A percentile compares a stretch with the other conserved stretches of the same genome.
Conservation (phyloP, 2,329 filamentous ascomycete genomes). For the Huntiella decipiens region DNA sequence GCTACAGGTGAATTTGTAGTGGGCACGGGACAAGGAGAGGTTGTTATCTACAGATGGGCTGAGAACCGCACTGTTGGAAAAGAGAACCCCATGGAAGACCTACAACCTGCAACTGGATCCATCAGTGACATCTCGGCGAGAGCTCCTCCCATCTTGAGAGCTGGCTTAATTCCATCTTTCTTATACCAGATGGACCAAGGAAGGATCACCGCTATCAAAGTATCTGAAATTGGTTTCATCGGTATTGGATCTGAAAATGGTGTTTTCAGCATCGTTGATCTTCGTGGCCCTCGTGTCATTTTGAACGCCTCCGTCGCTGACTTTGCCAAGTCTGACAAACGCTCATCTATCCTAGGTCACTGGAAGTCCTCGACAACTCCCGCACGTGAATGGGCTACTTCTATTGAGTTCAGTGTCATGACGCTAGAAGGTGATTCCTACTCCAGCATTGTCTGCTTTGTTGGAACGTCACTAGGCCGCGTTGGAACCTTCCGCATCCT, state of each 20-base stretch:
- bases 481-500: constrained; percentile 81
- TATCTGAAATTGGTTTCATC: constrained; percentile 87
- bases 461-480: constrained; percentile 71
- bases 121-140: constrained; percentile 57
- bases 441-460: constrained; percentile 82
- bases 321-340: constrained; percentile 58
- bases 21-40: constrained; percentile 66
- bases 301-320: constrained; percentile 55
- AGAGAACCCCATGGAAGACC: constrained; percentile 28
- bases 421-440: constrained; percentile 86
- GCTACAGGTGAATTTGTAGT: constrained; percentile 68
- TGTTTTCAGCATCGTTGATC: constrained; percentile 62
- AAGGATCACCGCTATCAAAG: constrained; percentile 55
- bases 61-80: constrained; percentile 53
- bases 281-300: constrained; percentile 73
- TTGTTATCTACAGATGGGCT: constrained; percentile 78
- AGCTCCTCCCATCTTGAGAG: constrained; percentile 52
- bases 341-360: constrained; percentile 38
- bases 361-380: constrained; percentile 14
- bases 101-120: constrained; percentile 42
- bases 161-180: constrained; percentile 62
- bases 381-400: constrained; percentile 54
- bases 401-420: constrained; percentile 82
- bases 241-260: constrained; percentile 73
- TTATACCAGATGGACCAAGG: constrained; percentile 40